Base-by-base conservation (phyloP, 768 basidiomycete genomes). In the Tubosaeta sp. region DNA sequence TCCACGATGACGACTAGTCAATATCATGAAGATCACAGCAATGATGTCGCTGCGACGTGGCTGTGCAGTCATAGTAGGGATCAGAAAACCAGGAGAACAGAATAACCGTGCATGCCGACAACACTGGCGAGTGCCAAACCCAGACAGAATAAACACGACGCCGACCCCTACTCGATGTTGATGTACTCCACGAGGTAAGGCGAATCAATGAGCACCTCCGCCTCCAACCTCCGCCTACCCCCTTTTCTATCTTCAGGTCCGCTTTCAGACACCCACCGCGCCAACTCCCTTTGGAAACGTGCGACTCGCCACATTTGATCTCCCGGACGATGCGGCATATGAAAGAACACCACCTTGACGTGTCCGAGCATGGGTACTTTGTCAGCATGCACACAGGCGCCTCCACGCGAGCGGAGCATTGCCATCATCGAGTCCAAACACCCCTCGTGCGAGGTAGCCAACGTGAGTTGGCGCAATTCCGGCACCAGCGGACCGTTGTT, bases 391-490 rank as follows among this genome's bases (percentile, higher is more conserved):
- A 48, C 57, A 22, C 11, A 12, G 13, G 39, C 11, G 3, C 46
- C 55, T 21, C 16, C 27, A 14, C 51, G 58, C 14, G 56, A 59
- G 19, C 43, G 49, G 27, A 51, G 32, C 54, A 56, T 58, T 8
- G 38, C 19, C 44, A 49, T 14, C 25, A 59, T 45, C 30, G 22
- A 13, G 2, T 59, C 53, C 36, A 64, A 32, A 49, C 32, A 50
- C 2, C 22, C 32, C 30, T 48, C 53, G 25, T 43, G 46, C 25
- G 57, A 55, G 54, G 46, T 62, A 24, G 29, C 57, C 50, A 62
- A 19, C 36, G 35, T 38, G 22, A 63, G 31, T 14, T 61, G 51
- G 2, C 46, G 57, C 38, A 64, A 41, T 6, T 4, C 46, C 35
- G 47, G 54, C 2, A 58, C 22, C 1, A 57, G 31, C 34, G 32